Base-by-base conservation (phyloP, 2,329 filamentous ascomycete genomes). In the Microascus cirrosus region DNA sequence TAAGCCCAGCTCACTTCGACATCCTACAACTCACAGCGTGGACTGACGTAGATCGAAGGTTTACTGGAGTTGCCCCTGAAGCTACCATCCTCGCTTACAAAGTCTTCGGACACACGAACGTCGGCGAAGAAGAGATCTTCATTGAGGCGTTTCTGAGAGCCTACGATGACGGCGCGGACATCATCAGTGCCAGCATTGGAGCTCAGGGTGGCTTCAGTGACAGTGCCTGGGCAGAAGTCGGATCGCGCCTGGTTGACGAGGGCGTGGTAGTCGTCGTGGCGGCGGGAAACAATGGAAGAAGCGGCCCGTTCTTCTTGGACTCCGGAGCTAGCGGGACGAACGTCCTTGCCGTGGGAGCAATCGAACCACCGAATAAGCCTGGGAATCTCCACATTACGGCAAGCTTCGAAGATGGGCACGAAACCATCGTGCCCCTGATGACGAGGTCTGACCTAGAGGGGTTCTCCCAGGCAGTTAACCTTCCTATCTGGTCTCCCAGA, bases 231-330 rank as follows among this genome's bases (percentile, higher is more conserved):
- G 73, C 74, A 1, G 62, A 71, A 1, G 65, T 77, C 2, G 70
- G 73, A 10, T 71, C 68, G 28, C 68, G 72, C 5, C 67, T 77
- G 45, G 74, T 75, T 12, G 63, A 70, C 3, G 67, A 73, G 24
- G 78, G 79, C 8, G 69, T 81, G 1, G 73, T 79, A 10, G 71
- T 80, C 18, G 73, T 75, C 11, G 73, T 80, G 25, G 74, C 78
- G 1, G 77, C 75, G 4, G 79, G 79, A 15, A 82, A 82, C 58
- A 72, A 75, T 18, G 79, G 79, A 25, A 67, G 67, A 15, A 65
- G 68, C 12, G 79, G 79, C 0, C 71, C 78, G 0, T 80, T 81
- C 64, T 77, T 73, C 58, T 65, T 68, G 2, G 69, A 68, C 53
- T 71, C 67, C 4, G 75, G 74, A 3, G 69, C 74, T 1, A 70